A percentile compares a stretch with the other conserved stretches of the same genome.
Conservation (phyloP, 345 rosid species). For the Pistacia vera region DNA sequence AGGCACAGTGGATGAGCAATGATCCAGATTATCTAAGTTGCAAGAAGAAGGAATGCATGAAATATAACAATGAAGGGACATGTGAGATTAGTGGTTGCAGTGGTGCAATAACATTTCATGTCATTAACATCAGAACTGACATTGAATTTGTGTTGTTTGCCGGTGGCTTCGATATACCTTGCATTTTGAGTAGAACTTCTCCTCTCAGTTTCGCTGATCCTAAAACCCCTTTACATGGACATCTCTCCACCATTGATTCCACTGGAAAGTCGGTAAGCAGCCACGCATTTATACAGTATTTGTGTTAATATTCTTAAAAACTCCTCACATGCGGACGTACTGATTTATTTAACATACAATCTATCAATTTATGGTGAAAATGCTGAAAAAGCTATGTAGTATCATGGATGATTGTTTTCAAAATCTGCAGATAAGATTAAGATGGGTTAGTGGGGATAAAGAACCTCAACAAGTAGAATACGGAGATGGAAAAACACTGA, state of each 20-base stretch:
- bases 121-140: conserved; percentile 62
- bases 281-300: too few species aligned
- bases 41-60: conserved; percentile 38
- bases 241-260: conserved; percentile 58
- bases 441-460: conserved; percentile 70
- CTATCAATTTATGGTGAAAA: too few species aligned
- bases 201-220: conserved; percentile 55
- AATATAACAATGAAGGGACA: conserved; percentile 13
- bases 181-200: conserved; percentile 41
- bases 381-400: too few species aligned
- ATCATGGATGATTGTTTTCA: not conserved
- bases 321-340: too few species aligned
- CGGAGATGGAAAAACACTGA: conserved; percentile 41
- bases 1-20: conserved; percentile 51
- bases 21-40: conserved; percentile 60
- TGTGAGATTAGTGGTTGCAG: conserved; percentile 41
- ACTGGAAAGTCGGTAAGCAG: conserved; percentile 51
- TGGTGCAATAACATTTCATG: conserved; percentile 51
- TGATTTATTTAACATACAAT: too few species aligned
- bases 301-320: too few species aligned
- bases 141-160: conserved; percentile 56
- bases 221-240: conserved; percentile 52
- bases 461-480: conserved; percentile 52
- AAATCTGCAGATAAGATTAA: conserved; percentile 56
- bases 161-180: conserved; percentile 56